These are phyloP conservation scores for Geum urbanum DNA, from an alignment of 306 rosid species.

Conservation along the genomic window DNA sequence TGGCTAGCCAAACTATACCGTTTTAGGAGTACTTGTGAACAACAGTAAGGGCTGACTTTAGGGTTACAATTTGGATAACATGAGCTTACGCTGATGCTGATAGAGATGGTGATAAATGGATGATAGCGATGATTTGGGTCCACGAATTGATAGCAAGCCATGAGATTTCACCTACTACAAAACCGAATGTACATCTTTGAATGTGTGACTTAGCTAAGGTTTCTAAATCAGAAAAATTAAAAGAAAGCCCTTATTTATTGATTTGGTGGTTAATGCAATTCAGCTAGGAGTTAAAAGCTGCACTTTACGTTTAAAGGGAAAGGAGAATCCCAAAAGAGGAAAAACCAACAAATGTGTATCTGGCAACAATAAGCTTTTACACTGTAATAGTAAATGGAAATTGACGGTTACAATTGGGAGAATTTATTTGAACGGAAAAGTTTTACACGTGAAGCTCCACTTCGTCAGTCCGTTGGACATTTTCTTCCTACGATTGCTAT, in stretches of 20 bases:
- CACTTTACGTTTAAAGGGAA: slow-evolving; percentile 16
- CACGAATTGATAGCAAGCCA: slow-evolving; percentile 14
- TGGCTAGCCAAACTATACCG: not conserved
- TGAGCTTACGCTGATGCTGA: slow-evolving; percentile 23
- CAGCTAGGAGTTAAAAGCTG: slow-evolving; percentile 7
- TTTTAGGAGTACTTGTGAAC: not conserved
- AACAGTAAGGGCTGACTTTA: slow-evolving; percentile 9
- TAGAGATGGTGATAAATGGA: slow-evolving; percentile 15
- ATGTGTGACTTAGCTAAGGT: not conserved
- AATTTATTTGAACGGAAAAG: not conserved
- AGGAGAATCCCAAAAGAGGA: slow-evolving; percentile 2
- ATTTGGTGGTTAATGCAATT: not conserved
- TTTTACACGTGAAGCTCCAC: not conserved
- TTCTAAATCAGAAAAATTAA: not conserved
- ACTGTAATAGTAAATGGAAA: not conserved
- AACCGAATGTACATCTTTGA: not conserved
- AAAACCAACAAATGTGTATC: not conserved
- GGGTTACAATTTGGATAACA: slow-evolving; percentile 6
- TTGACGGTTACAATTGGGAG: not conserved
- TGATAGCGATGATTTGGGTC: slow-evolving; percentile 25
- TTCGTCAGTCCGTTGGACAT: not conserved
- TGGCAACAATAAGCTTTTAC: slow-evolving; percentile 6
- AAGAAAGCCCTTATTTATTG: not conserved
- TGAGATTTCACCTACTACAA: slow-evolving; percentile 24
- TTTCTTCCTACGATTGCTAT: not conserved